These are phyloP conservation scores for Rhizophora mangle DNA, from an alignment of 345 rosid genomes.

Conservation along the genomic window DNA sequence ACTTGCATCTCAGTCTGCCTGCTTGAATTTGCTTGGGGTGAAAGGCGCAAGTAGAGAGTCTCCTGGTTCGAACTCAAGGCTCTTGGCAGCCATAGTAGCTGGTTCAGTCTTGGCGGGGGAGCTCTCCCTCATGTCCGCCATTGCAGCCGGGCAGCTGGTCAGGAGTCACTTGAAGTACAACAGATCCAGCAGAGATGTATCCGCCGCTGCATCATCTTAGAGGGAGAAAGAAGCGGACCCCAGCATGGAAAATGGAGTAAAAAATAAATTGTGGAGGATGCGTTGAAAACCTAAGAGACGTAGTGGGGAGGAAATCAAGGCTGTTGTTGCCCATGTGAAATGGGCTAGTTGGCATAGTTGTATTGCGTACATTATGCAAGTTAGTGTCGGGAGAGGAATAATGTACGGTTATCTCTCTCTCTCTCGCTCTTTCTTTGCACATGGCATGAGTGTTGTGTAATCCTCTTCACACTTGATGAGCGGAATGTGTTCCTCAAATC, in stretches of 20 bases:
- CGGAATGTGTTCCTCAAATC: background rate
- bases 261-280: constrained; percentile 13
- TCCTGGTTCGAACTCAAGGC: constrained; percentile 70
- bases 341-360: constrained; percentile 5
- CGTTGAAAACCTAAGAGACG: background rate
- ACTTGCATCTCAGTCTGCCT: constrained; percentile 82
- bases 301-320: background rate
- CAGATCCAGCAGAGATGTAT: constrained; percentile 68
- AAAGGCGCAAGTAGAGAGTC: constrained; percentile 67
- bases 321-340: constrained; percentile 9
- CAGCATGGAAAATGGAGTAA: background rate
- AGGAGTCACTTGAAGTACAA: constrained; percentile 89
- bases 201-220: constrained; percentile 33
- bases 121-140: constrained; percentile 83
- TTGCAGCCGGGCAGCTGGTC: constrained; percentile 86
- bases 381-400: background rate
- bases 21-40: constrained; percentile 71
- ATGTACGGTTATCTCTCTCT: background rate
- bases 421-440: too few relatives aligned
- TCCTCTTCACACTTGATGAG: background rate
- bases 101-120: constrained; percentile 85
- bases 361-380: constrained; percentile 5
- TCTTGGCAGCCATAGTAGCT: constrained; percentile 66
- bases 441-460: background rate
- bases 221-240: background rate